phyloP scores from a whole-genome alignment of 352 stramenopile species.

The Pythium coloratum region DNA sequence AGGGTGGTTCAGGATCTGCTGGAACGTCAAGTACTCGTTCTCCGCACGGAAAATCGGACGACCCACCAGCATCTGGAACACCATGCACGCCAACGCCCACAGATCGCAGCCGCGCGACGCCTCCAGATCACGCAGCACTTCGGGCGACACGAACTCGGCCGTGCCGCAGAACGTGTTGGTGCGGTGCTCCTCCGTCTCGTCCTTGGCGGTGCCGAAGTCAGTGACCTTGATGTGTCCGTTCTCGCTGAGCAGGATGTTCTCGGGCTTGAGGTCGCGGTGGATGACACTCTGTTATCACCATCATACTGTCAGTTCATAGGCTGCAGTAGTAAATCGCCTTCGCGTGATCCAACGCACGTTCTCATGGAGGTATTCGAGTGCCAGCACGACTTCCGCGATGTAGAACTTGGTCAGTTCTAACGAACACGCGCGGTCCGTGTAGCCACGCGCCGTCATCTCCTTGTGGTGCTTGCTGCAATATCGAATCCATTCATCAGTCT shows the following conservation, averaged over 20 bases:
- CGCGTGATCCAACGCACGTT: constrained; percentile 35
- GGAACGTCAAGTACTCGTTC: too few species aligned
- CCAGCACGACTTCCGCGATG: constrained; percentile 92
- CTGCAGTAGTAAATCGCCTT: not conserved
- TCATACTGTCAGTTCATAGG: too few species aligned
- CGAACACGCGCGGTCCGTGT: constrained; percentile 69
- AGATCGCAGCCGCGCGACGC: constrained; percentile 78
- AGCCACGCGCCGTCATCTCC: constrained; percentile 48
- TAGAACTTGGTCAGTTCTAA: constrained; percentile 90
- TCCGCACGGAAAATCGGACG: too few species aligned
- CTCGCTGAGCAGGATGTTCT: constrained; percentile 72
- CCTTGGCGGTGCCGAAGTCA: constrained; percentile 89
- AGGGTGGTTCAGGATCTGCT: too few species aligned
- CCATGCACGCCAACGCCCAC: too few species aligned
- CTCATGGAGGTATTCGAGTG: constrained; percentile 94
- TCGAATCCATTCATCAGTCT: not conserved
- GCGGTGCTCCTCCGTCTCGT: constrained; percentile 75
- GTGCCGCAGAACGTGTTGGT: constrained; percentile 91
- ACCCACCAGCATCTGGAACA: too few species aligned
- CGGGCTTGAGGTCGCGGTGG: constrained; percentile 76
- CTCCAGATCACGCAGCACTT: constrained; percentile 86
- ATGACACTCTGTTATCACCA: constrained; percentile 33
- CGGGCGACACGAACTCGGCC: constrained; percentile 91
- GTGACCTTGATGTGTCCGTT: constrained; percentile 90
- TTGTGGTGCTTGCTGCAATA: constrained; percentile 74